A percentile compares a stretch with the other conserved stretches of the same genome.
Evolutionary conservation across 495 filamentous ascomycete species (phyloP).

Genomic region (Amniculicola lignicola): DNA sequence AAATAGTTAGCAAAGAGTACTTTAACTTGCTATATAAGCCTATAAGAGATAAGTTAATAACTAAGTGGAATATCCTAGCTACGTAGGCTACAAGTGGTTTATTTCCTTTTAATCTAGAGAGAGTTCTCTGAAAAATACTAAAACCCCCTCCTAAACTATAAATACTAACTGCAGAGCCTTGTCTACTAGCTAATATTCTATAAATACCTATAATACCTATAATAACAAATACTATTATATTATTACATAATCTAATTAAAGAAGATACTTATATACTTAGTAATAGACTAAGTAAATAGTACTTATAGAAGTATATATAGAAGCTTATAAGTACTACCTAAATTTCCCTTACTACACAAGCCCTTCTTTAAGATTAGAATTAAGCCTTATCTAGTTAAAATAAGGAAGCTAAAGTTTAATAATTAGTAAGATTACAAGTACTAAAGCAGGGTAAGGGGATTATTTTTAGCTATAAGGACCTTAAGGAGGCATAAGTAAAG

Average conservation of each 20-base stretch:
- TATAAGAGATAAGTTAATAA: neutral
- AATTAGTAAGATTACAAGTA: no score
- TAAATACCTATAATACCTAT: neutral
- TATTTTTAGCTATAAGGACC: neutral
- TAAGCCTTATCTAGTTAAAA: neutral
- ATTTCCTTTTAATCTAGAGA: conserved; percentile 1
- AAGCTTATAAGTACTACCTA: neutral
- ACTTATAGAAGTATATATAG: neutral
- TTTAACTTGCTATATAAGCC: conserved; percentile 9
- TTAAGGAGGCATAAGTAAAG: neutral
- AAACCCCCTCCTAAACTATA: neutral
- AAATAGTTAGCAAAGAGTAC: conserved; percentile 5
- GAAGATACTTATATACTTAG: neutral
- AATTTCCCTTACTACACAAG: neutral
- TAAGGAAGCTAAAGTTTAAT: neutral
- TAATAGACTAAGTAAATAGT: neutral
- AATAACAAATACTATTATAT: neutral
- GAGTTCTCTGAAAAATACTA: neutral
- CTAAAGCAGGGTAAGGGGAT: neutral
- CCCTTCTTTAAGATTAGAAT: neutral
- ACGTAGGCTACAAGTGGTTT: neutral
- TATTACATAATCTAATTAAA: conserved; percentile 1
- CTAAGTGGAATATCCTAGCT: neutral
- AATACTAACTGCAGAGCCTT: neutral
- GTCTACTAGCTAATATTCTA: neutral